These are phyloP conservation scores for Ziziphus jujuba DNA, from an alignment of 306 rosid species.

Conservation along the genomic window DNA sequence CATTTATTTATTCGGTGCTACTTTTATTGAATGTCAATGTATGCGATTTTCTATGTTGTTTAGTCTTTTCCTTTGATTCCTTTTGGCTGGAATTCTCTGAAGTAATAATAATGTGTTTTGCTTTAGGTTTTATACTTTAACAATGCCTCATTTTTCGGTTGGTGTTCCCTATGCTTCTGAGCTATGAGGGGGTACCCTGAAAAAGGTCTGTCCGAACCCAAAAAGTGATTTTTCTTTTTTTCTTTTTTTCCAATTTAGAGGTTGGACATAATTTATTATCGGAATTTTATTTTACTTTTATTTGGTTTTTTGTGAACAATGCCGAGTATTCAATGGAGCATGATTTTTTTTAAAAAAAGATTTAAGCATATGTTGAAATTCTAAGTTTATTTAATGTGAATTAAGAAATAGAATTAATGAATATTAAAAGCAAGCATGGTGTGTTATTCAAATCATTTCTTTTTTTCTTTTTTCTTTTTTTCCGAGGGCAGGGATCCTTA, in stretches of 20 bases:
- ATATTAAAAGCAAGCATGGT: no score
- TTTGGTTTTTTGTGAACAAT: no score
- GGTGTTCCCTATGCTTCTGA: slow-evolving; percentile 21
- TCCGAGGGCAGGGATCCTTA: no score
- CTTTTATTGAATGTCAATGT: slow-evolving; percentile 17
- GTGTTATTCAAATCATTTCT: no score
- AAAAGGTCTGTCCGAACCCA: not conserved
- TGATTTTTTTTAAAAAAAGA: no score
- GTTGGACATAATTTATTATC: not conserved
- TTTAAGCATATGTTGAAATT: no score
- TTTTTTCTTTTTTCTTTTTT: no score
- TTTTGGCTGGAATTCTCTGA: slow-evolving; percentile 19
- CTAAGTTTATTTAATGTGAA: no score
- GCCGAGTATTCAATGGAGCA: no score
- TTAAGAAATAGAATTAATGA: no score
- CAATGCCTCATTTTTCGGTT: slow-evolving; percentile 16
- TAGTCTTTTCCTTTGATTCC: slow-evolving; percentile 27
- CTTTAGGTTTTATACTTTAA: slow-evolving; percentile 7
- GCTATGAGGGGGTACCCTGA: not conserved
- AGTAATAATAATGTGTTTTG: slow-evolving; percentile 4
- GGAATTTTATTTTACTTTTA: not conserved
- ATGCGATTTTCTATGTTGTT: slow-evolving; percentile 29
- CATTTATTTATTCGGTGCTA: slow-evolving; percentile 13
- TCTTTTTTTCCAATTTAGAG: not conserved
- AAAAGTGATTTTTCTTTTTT: not conserved